phyloP scores from a whole-genome alignment of 116 monocot species.

The Dioscorea cayenensis region DNA sequence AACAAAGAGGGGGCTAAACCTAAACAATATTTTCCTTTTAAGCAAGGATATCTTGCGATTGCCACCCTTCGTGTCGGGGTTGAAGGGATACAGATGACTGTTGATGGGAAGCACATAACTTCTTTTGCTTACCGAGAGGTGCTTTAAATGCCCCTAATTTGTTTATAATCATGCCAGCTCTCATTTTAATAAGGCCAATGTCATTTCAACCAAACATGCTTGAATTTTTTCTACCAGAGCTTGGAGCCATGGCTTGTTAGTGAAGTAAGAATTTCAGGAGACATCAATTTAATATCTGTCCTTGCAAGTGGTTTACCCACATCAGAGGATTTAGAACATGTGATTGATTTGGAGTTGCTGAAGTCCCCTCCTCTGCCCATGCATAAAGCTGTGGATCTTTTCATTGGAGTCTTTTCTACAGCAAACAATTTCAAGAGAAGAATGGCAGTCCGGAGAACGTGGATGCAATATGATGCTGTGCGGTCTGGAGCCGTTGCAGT shows the following conservation, averaged over 20 bases:
- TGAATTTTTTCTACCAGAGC: conserved; percentile 32
- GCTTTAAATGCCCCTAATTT: not conserved
- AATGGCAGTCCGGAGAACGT: conserved; percentile 95
- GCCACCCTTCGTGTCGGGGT: conserved; percentile 74
- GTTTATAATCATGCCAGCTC: not conserved
- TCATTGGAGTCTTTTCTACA: conserved; percentile 89
- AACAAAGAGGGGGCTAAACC: conserved; percentile 18
- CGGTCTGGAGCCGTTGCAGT: conserved; percentile 58
- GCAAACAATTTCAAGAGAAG: conserved; percentile 96
- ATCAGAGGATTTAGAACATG: conserved; percentile 75
- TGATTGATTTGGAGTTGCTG: conserved; percentile 60
- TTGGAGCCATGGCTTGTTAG: conserved; percentile 97
- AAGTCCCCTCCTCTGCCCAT: conserved; percentile 47
- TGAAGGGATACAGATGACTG: conserved; percentile 91
- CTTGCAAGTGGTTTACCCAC: conserved; percentile 89
- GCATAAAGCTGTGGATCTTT: conserved; percentile 60
- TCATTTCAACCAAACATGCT: not conserved
- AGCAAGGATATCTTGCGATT: conserved; percentile 71
- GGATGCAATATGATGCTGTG: conserved; percentile 94
- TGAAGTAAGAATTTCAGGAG: conserved; percentile 85
- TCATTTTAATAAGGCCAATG: not conserved
- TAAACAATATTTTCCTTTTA: conserved; percentile 77
- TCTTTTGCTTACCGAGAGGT: conserved; percentile 96
- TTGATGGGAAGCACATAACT: conserved; percentile 90
- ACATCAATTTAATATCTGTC: conserved; percentile 74